These are phyloP conservation scores for Neurospora hispaniola DNA, from an alignment of 495 filamentous ascomycete species.

Conservation along the genomic window DNA sequence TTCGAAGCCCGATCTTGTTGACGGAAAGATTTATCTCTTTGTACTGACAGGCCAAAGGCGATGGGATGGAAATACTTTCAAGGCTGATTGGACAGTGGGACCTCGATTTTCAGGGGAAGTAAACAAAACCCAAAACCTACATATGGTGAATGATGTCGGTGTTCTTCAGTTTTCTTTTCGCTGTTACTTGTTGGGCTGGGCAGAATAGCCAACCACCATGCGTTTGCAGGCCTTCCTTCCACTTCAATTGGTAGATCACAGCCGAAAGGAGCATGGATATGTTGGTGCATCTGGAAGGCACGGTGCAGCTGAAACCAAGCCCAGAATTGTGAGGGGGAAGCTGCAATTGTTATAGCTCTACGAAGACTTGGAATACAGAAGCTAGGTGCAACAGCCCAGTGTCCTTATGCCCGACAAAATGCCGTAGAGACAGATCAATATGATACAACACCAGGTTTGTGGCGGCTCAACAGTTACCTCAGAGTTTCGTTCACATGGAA, in stretches of 20 bases:
- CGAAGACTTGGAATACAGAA: not conserved
- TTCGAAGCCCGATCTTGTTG: not conserved
- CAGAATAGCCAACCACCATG: not conserved
- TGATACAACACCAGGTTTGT: not conserved
- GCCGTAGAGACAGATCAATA: not conserved
- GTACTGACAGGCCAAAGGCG: not conserved
- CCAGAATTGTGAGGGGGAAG: not conserved
- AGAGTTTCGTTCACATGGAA: not conserved
- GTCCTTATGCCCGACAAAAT: not conserved
- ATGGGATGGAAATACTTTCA: not conserved
- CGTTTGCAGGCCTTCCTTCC: not conserved
- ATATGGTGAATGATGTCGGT: no score
- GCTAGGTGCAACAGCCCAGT: not conserved
- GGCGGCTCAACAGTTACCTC: not conserved
- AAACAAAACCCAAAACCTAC: not conserved
- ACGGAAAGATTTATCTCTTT: not conserved
- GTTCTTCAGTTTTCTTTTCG: no score
- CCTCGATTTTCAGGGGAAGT: not conserved
- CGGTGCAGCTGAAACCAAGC: not conserved
- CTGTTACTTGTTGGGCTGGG: not conserved
- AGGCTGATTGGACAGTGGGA: not conserved
- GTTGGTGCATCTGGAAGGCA: not conserved
- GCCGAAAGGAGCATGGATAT: not conserved
- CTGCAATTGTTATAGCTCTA: not conserved
- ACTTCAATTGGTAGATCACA: not conserved